Evolutionary conservation across 768 basidiomycete species (phyloP).

Genomic region (Tylopilus sp.): DNA sequence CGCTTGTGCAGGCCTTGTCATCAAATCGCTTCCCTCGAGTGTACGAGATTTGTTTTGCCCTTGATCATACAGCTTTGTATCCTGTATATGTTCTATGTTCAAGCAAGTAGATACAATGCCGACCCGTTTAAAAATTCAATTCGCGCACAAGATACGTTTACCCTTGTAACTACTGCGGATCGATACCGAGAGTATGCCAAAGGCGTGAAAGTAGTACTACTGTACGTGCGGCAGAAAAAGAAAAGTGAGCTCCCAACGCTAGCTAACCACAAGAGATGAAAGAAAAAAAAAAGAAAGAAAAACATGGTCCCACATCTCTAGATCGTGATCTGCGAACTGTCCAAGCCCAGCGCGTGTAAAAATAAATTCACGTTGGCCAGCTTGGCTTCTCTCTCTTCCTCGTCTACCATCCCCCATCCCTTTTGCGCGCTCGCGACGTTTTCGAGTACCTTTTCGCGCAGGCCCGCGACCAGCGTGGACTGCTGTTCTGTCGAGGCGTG

Average conservation of each 20-base stretch:
- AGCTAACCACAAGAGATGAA: not conserved
- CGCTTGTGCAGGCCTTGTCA: conserved; percentile 30
- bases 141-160: conserved; percentile 21
- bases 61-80: conserved; percentile 5
- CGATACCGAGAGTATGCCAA: conserved; percentile 4
- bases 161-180: conserved; percentile 14
- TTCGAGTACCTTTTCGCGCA: conserved; percentile 93
- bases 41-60: conserved; percentile 25
- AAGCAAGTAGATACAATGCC: not conserved
- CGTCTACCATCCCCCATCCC: conserved; percentile 60
- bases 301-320: conserved; percentile 18
- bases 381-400: conserved; percentile 73
- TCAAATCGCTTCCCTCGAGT: conserved; percentile 18
- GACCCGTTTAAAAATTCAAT: conserved; percentile 11
- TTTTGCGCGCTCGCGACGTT: conserved; percentile 80
- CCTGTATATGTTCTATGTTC: not conserved
- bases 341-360: conserved; percentile 73
- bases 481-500: conserved; percentile 86
- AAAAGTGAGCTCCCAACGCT: too few species aligned
- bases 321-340: conserved; percentile 67
- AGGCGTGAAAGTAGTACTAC: conserved; percentile 5
- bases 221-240: not conserved
- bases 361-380: conserved; percentile 92
- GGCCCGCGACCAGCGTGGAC: conserved; percentile 74
- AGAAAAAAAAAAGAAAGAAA: not conserved